Percentiles rank a stretch among this genome's conserved stretches.
phyloP scores from a whole-genome alignment of 164 flowering plant species.

The Cinnamomum chago region DNA sequence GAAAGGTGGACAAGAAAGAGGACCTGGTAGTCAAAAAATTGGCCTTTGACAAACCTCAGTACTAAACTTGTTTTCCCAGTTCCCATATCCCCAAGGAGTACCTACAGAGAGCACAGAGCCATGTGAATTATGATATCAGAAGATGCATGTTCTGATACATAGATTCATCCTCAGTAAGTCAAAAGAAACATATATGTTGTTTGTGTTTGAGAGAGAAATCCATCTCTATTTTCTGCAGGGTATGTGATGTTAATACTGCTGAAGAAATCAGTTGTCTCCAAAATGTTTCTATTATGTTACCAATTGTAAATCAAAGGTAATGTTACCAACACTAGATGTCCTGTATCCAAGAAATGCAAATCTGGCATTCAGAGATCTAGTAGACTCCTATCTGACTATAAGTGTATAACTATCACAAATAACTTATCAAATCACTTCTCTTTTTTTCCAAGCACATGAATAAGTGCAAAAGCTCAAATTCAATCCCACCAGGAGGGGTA shows the following conservation, averaged over 20 bases:
- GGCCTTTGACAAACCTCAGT: conserved; percentile 91
- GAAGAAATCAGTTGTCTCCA: background rate
- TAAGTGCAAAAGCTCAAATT: too few relatives aligned
- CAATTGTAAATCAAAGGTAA: too few relatives aligned
- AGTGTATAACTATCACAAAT: too few relatives aligned
- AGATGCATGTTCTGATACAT: background rate
- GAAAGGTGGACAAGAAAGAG: background rate
- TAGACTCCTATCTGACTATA: too few relatives aligned
- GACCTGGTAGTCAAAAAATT: conserved; percentile 82
- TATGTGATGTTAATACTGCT: background rate
- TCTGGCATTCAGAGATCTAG: background rate
- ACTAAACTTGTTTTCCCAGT: conserved; percentile 87
- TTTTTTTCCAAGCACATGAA: too few relatives aligned
- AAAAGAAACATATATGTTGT: background rate
- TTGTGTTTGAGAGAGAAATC: background rate
- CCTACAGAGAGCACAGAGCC: conserved; percentile 34
- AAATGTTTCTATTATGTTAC: background rate
- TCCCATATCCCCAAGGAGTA: conserved; percentile 88
- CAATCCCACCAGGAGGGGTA: too few relatives aligned
- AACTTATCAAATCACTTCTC: too few relatives aligned
- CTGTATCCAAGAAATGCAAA: background rate
- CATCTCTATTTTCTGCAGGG: background rate
- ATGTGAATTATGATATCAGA: too few relatives aligned
- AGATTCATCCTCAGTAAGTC: background rate
- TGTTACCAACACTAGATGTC: background rate